Evolutionary conservation across 2,329 filamentous ascomycete species (phyloP).

Genomic region (Xylariomycetidae sp.): DNA sequence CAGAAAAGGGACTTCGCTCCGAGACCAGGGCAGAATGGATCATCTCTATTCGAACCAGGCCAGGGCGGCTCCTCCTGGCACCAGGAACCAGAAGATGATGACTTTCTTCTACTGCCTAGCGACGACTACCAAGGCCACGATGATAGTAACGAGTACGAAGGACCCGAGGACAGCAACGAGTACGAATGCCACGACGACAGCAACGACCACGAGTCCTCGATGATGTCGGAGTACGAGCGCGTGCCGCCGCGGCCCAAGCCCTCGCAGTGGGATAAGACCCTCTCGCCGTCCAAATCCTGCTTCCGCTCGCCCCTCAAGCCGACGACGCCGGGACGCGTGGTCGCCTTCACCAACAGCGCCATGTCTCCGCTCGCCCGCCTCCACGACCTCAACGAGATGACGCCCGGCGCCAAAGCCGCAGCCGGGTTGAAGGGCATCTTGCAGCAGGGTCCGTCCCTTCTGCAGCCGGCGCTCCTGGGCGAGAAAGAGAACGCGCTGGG

Average conservation of each 20-base stretch:
- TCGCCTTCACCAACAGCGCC: conserved; percentile 50
- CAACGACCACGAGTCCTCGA: conserved; percentile 23
- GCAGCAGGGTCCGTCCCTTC: conserved; percentile 12
- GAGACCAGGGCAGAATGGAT: conserved; percentile 25
- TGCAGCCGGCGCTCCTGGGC: conserved; percentile 14
- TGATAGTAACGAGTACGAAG: too few species aligned
- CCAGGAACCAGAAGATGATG: conserved; percentile 6
- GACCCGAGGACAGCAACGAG: too few species aligned
- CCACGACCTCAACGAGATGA: too few species aligned
- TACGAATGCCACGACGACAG: conserved; percentile 6
- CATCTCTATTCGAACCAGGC: conserved; percentile 33
- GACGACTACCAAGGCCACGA: too few species aligned
- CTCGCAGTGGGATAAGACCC: conserved; percentile 43
- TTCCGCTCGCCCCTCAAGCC: conserved; percentile 52
- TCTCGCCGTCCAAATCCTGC: conserved; percentile 51
- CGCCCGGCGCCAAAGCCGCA: too few species aligned
- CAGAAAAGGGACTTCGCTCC: conserved; percentile 47
- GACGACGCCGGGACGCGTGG: conserved; percentile 51
- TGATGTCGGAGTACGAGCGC: conserved; percentile 33
- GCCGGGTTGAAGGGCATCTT: too few species aligned
- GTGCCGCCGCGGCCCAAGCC: conserved; percentile 36
- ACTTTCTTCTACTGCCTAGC: too few species aligned
- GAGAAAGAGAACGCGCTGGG: too few species aligned
- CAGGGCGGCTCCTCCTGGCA: conserved; percentile 19
- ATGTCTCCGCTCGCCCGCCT: conserved; percentile 40